Base-by-base conservation (phyloP, 305 asterid genomes). In the Rubia peregrina region DNA sequence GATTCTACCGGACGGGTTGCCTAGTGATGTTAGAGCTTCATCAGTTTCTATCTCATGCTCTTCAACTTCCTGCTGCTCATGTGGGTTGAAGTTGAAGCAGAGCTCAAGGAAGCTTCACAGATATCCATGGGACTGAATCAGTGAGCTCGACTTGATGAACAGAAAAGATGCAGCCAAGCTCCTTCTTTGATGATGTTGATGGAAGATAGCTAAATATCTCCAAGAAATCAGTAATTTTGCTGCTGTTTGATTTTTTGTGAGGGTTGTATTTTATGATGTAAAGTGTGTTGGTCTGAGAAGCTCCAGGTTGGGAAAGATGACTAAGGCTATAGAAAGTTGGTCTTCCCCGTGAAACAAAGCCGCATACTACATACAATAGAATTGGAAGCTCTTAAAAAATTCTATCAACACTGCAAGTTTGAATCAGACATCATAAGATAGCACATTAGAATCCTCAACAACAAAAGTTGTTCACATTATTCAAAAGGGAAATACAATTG, bases 41-140 rank as follows among this genome's bases (percentile, higher is more conserved):
- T n/a, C n/a, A n/a, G n/a, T n/a, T n/a, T n/a, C n/a, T n/a, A n/a
- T n/a, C n/a, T n/a, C n/a, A n/a, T n/a, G n/a, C n/a, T n/a, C n/a
- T n/a, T n/a, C n/a, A n/a, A n/a, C n/a, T n/a, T n/a, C n/a, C n/a
- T n/a, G n/a, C n/a, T n/a, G n/a, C n/a, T n/a, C n/a, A n/a, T n/a
- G n/a, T n/a, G n/a, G n/a, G n/a, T n/a, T n/a, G 56, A 49, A 49
- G 21, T 49, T 16, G 56, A 49, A 49, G 56, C 56, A 49, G 56
- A 49, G 21, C 56, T 49, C 7, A 49, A 49, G 56, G 56, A 49
- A 17, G 56, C 56, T 49, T 49, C 56, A 5, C 76, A 84, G 84
- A 91, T 94, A 75, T 94, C 99, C 80, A 94, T 94, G 99, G 99
- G 99, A 70, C 99, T 65, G 99, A 94, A 87, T 94, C 62, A 91